Percentiles rank a stretch among this genome's conserved stretches.
Conservation (phyloP, 495 filamentous ascomycete species). For the Usnea hakonensis region DNA sequence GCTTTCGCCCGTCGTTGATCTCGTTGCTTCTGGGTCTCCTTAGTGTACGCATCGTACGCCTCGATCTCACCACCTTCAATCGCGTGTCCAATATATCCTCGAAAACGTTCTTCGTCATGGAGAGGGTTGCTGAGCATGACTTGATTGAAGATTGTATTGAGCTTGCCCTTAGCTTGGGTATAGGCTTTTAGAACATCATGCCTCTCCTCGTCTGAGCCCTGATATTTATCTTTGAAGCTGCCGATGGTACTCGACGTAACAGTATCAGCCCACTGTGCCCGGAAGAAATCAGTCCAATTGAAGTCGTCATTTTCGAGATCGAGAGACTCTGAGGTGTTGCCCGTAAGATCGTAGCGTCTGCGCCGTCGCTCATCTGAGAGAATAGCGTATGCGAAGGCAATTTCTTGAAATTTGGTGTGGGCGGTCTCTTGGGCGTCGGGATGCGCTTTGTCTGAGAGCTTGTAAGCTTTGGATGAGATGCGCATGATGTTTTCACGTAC, state of each 20-base stretch:
- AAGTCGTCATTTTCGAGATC: conserved; percentile 67
- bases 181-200: conserved; percentile 71
- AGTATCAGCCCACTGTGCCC: conserved; percentile 65
- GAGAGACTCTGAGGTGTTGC: conserved; percentile 72
- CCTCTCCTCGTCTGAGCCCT: conserved; percentile 78
- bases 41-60: conserved; percentile 56
- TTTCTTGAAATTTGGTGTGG: conserved; percentile 71
- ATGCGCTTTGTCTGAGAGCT: conserved; percentile 59
- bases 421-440: conserved; percentile 57
- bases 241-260: conserved; percentile 62
- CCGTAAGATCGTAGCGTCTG: conserved; percentile 78
- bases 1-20: conserved; percentile 44
- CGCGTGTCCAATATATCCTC: conserved; percentile 70
- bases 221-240: conserved; percentile 66
- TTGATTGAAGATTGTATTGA: conserved; percentile 65
- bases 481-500: conserved; percentile 37
- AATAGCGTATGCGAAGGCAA: conserved; percentile 90
- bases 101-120: conserved; percentile 82
- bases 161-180: conserved; percentile 56
- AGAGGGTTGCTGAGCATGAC: conserved; percentile 81
- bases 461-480: background rate
- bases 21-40: conserved; percentile 59
- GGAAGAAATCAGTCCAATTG: conserved; percentile 84
- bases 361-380: conserved; percentile 73
- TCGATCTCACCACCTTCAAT: conserved; percentile 60